phyloP scores from a whole-genome alignment of 208 protist genomes.

The Acanthamoeba triangularis region DNA sequence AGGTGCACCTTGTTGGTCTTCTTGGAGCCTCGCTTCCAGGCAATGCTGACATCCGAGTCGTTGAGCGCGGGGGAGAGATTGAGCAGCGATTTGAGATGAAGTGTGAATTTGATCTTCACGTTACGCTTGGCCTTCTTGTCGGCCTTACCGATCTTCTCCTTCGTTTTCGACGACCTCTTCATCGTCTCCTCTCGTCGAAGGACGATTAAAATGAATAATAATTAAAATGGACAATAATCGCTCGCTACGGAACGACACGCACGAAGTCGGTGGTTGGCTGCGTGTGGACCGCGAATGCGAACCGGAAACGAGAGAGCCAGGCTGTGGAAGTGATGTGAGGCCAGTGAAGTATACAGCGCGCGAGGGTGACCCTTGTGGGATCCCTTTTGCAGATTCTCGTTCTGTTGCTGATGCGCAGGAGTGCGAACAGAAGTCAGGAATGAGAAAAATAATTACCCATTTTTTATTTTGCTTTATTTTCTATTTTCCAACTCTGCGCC shows the following conservation, averaged over 20 bases:
- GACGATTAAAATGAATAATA: too few species aligned
- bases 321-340: not conserved
- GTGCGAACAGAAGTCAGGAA: too few species aligned
- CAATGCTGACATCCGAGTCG: constrained; percentile 25
- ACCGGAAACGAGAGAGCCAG: not conserved
- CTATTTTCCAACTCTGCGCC: too few species aligned
- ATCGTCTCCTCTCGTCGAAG: not conserved
- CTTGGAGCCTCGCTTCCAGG: constrained; percentile 57
- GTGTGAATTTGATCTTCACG: constrained; percentile 68
- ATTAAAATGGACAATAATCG: not conserved
- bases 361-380: not conserved
- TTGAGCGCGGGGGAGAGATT: constrained; percentile 67
- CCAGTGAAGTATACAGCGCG: too few species aligned
- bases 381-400: too few species aligned
- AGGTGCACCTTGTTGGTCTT: constrained; percentile 55
- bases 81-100: constrained; percentile 54
- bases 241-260: not conserved
- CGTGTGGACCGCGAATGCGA: not conserved
- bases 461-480: too few species aligned
- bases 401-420: too few species aligned
- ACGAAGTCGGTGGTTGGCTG: not conserved
- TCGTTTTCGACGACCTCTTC: constrained; percentile 11
- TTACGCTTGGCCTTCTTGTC: constrained; percentile 73
- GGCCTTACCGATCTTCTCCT: constrained; percentile 23
- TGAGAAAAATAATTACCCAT: too few species aligned